Base-by-base conservation (phyloP, 176 grass and related monocot genomes). In the Carex parvula region DNA sequence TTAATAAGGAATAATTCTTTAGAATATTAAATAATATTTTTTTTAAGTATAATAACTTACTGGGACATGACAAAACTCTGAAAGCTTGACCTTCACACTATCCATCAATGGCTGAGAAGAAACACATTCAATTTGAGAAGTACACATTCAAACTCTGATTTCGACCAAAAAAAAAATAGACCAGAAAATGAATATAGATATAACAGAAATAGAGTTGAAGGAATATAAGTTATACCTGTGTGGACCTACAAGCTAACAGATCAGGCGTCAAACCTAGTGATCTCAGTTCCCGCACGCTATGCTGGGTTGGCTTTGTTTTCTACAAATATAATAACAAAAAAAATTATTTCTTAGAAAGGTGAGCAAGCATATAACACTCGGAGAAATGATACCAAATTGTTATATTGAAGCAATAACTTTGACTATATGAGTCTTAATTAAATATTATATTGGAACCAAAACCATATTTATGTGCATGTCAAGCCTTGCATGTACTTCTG, bases 221-320 rank as follows among this genome's bases (percentile, higher is more conserved):
- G 72, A 76, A 76, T 16, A 2, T 55, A 76, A 13, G 21, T 52
- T 32, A 17, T 91, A 98, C 96, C 96, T 98, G 91, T 16, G 89
- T 83, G 57, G 96, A 98, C 32, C 96, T 89, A 87, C 96, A 98
- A 75, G 93, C 96, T 78, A 98, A 84, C 82, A 98, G 85, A 89
- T 98, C 96, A 89, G 96, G 96, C 82, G 91, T 95, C 85, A 98
- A 82, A 86, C 96, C 96, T 83, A 98, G 85, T 32, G 96, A 88
- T 86, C 96, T 93, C 69, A 98, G 56, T 92, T 98, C 96, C 64
- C 96, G 84, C 79, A 98, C 96, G 54, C 96, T 98, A 60, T 98
- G 96, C 78, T 98, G 96, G 54, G 96, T 98, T 86, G 96, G 96
- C 84, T 98, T 98, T 67, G 96, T 98, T 93, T 98, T 98, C 96